Base-by-base conservation (phyloP, 108 stramenopile species). In the Skeletonema menzelii region DNA sequence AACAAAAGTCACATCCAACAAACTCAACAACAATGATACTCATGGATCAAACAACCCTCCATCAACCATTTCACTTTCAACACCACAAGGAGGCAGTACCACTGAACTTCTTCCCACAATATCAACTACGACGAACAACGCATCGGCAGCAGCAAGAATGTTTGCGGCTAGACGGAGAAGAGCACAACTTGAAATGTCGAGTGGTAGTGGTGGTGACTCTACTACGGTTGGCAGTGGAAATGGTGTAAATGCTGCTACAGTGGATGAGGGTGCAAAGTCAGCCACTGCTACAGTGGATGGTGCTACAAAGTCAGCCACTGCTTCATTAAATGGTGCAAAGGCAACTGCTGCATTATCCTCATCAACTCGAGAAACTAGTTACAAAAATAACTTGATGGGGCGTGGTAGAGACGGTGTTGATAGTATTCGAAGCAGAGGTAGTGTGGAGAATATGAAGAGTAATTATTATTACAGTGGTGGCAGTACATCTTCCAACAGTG, bases 131-230 rank as follows among this genome's bases (percentile, higher is more conserved):
- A 8, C 22, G 3, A 42, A 42, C 4, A 42, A 42, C 5, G 15
- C 40, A 1, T 0, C 40, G 0, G 40, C 40, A n/a, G 40, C 40
- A 42, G 40, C 40, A 3, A 42, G 15, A 42, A 42, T 42, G 40
- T 42, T 42, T 42, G 40, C 49, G 2, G 22, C 30, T 3, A 27
- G 28, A 28, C 10, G 31, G 26, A 19, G 28, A 31, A 47, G 24
- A 47, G 73, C 73, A 2, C 73, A 75, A 42, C 22, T 75, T 26
- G 73, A 75, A 61, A 75, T 75, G 65, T 27, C 2, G 24, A 27
- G 10, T 46, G 11, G 17, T 34, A 27, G 10, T 46, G 11, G 17
- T 12, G 24, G 19, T 13, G 26, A 27, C 20, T 14, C 19, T 38
- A 7, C 31, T 2, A 26, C 0, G 56, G 49, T 5, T 67, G 55